Base-by-base conservation (phyloP, 2,329 filamentous ascomycete genomes). In the Aspergillus sp. region DNA sequence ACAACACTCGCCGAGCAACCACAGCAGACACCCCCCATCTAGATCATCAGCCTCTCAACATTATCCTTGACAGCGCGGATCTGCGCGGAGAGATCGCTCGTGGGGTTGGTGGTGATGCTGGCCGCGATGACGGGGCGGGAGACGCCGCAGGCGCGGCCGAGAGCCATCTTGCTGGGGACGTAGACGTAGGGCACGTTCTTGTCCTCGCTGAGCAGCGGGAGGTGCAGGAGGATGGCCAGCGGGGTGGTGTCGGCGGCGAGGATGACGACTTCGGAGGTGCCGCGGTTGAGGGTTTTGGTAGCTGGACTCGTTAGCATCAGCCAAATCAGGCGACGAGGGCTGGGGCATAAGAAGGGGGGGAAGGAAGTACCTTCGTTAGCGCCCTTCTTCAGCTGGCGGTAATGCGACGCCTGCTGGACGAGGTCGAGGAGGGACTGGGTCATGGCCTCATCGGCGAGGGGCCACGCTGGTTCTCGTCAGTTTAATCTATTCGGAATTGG, bases 41-140 rank as follows among this genome's bases (percentile, higher is more conserved):
- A 95, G 68, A 95, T 94, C 71, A 89, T 86, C 48, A 95, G 74
- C 52, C 88, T 77, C 74, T 96, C 89, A 35, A 96, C 84, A 78
- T 94, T 93, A 66, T 93, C 84, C 72, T 89, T 93, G 55, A 95
- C 72, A 45, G 79, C 73, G 51, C 82, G 75, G 63, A 96, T 95
- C 72, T 93, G 86, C 54, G 76, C 75, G 63, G 80, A 83, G 39
- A 96, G 72, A 63, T 95, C 88, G 53, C 77, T 83, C 24, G 81
- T 82, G 67, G 93, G 86, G 73, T 93, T 93, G 63, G 82, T 86
- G 47, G 86, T 95, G 65, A 96, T 93, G 53, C 74, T 80, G 41
- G 78, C 80, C 25, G 85, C 81, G 51, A 96, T 95, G 40, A 96
- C 88, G 35, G 86, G 73, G 37, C 89, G 75, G 55, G 75, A 81